These are phyloP conservation scores for Pseudopyrenochaeta lycopersici DNA, from an alignment of 2,329 filamentous ascomycete genomes.

Conservation along the genomic window DNA sequence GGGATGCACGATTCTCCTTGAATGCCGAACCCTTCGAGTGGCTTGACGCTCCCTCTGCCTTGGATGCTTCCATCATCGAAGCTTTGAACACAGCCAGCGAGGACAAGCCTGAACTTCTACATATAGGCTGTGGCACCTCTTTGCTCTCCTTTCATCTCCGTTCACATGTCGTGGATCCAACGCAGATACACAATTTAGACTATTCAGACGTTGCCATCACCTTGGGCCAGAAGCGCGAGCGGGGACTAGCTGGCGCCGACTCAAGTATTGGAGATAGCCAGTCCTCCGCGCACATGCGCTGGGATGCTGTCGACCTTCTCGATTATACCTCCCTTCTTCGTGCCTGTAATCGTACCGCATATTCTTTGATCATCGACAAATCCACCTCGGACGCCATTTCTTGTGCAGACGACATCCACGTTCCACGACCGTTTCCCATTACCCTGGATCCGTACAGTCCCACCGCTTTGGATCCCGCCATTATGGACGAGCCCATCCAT, in stretches of 20 bases:
- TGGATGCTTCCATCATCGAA: constrained; percentile 39
- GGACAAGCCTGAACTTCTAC: constrained; percentile 38
- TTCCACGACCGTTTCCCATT: constrained; percentile 43
- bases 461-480: constrained; percentile 2
- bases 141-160: constrained; percentile 48
- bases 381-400: constrained; percentile 50
- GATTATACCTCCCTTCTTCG: constrained; percentile 41
- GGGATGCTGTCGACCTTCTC: constrained; percentile 47
- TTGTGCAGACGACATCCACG: constrained; percentile 43
- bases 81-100: constrained; percentile 24
- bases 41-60: constrained; percentile 41
- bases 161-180: constrained; percentile 37
- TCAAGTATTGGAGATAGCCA: background rate
- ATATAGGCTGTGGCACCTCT: constrained; percentile 53
- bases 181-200: constrained; percentile 50
- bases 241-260: constrained; percentile 25
- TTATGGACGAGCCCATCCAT: constrained; percentile 36
- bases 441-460: constrained; percentile 9
- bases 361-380: constrained; percentile 50
- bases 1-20: constrained; percentile 47
- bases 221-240: constrained; percentile 41
- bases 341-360: constrained; percentile 29
- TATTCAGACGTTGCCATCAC: constrained; percentile 49
- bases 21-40: constrained; percentile 50
- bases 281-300: constrained; percentile 34